These are phyloP conservation scores for Zymoseptoria pseudotritici DNA, from an alignment of 2,329 filamentous ascomycete species.

Conservation along the genomic window DNA sequence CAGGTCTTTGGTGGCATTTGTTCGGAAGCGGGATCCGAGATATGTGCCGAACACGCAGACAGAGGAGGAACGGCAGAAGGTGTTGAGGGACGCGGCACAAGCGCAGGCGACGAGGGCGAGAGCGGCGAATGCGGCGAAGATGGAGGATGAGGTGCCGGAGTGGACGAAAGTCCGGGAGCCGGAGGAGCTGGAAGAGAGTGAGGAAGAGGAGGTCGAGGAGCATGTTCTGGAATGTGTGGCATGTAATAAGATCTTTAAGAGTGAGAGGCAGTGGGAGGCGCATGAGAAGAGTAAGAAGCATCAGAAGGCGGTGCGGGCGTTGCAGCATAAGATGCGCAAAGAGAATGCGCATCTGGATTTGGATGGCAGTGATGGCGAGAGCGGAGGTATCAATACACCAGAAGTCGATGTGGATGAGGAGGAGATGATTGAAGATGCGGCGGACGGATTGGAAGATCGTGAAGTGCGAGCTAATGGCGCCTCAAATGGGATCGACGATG, in stretches of 20 bases:
- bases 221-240: conserved; percentile 56
- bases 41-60: conserved; percentile 70
- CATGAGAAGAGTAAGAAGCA: conserved; percentile 98
- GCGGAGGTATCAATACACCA: conserved; percentile 25
- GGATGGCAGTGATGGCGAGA: conserved; percentile 30
- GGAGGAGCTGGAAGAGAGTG: conserved; percentile 44
- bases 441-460: conserved; percentile 18
- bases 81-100: conserved; percentile 67
- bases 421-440: conserved; percentile 16
- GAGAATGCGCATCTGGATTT: conserved; percentile 59
- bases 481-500: neutral
- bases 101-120: conserved; percentile 78
- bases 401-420: conserved; percentile 27
- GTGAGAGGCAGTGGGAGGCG: conserved; percentile 80
- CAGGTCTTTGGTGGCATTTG: conserved; percentile 75
- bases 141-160: conserved; percentile 59
- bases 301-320: conserved; percentile 70
- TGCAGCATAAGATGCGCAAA: conserved; percentile 74
- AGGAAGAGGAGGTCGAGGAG: conserved; percentile 43
- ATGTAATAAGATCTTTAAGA: conserved; percentile 67
- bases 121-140: conserved; percentile 70
- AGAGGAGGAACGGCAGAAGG: conserved; percentile 72
- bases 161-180: conserved; percentile 62
- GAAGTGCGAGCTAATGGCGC: conserved; percentile 5
- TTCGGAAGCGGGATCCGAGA: conserved; percentile 83